A percentile compares a stretch with the other conserved stretches of the same genome.
Evolutionary conservation across 2,329 filamentous ascomycete genomes (phyloP).

Genomic region (Neofusicoccum umdonicola): DNA sequence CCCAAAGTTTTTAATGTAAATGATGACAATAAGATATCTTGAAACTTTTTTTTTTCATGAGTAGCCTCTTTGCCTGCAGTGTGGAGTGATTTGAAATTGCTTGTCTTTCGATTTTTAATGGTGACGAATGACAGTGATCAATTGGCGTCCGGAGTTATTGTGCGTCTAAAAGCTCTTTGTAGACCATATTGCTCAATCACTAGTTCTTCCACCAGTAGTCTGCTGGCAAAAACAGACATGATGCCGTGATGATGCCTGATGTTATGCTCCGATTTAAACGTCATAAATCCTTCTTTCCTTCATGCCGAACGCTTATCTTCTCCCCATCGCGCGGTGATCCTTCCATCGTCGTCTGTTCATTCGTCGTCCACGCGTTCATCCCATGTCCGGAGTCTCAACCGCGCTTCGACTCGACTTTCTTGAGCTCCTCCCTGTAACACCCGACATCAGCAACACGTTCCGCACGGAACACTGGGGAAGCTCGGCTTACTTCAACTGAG

Average conservation of each 20-base stretch:
- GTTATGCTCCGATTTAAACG: not conserved
- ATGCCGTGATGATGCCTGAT: not conserved
- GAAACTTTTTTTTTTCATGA: not conserved
- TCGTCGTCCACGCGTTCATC: no score
- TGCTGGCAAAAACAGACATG: not conserved
- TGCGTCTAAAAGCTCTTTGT: not conserved
- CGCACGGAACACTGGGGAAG: no score
- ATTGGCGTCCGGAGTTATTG: not conserved
- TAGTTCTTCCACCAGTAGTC: not conserved
- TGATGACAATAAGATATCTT: constrained; percentile 14
- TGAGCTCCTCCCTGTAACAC: constrained; percentile 74
- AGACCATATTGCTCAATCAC: not conserved
- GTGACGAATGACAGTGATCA: no score
- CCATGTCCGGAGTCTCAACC: not conserved
- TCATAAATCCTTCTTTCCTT: not conserved
- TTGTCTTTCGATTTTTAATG: no score
- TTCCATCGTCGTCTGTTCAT: not conserved
- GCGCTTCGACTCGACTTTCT: constrained; percentile 66
- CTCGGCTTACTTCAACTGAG: constrained; percentile 77
- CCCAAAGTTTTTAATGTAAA: constrained; percentile 7
- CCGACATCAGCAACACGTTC: not conserved
- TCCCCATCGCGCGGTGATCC: not conserved
- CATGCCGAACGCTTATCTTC: not conserved
- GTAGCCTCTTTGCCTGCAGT: no score
- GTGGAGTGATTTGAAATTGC: no score